These are phyloP conservation scores for Eucalyptus viminalis DNA, from an alignment of 345 rosid genomes.

Conservation along the genomic window DNA sequence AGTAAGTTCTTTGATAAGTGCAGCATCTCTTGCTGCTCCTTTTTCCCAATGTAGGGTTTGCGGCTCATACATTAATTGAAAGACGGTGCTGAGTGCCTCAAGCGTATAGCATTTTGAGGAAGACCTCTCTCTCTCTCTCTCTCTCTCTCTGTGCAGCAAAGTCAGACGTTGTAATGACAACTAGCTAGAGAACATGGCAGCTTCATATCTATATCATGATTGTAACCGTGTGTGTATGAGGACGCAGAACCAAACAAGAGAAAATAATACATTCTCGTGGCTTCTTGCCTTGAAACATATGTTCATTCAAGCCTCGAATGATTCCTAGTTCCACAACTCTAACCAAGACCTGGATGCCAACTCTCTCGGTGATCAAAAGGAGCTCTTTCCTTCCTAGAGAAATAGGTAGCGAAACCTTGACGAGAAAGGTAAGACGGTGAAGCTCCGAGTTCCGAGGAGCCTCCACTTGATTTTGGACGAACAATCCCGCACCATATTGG, in stretches of 20 bases:
- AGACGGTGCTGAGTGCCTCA: background rate
- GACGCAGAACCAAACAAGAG: background rate
- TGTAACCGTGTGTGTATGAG: background rate
- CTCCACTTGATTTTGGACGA: constrained; percentile 30
- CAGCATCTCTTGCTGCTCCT: background rate
- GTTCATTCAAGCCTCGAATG: background rate
- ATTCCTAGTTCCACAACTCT: background rate
- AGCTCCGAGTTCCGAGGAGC: constrained; percentile 30
- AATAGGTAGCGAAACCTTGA: constrained; percentile 55
- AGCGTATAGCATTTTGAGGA: background rate
- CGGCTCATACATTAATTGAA: background rate
- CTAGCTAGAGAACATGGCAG: background rate
- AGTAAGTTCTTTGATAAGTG: background rate
- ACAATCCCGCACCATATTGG: constrained; percentile 25
- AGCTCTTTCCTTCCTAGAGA: background rate
- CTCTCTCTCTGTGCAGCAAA: background rate
- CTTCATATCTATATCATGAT: background rate
- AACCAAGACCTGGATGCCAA: background rate
- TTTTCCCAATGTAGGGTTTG: background rate
- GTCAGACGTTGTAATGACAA: background rate
- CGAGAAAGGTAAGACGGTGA: constrained; percentile 38
- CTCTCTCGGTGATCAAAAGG: background rate
- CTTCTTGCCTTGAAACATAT: background rate
- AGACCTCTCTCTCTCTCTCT: background rate
- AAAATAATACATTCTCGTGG: background rate